phyloP scores from a whole-genome alignment of 306 rosid genomes.

The Rosa lucieae region DNA sequence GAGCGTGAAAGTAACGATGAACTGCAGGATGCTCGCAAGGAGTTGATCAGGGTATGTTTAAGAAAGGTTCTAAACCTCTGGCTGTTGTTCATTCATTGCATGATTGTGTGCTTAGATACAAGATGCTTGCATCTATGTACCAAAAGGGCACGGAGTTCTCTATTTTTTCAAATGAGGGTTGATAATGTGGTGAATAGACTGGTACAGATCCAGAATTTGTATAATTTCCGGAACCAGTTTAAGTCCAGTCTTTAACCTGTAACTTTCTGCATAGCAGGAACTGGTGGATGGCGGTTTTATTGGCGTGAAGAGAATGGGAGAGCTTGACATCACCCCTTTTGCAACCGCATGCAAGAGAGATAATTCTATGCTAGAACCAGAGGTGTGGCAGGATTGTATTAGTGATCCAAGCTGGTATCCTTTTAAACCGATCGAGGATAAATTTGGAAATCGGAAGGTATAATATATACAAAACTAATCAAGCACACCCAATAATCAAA shows the following conservation, averaged over 20 bases:
- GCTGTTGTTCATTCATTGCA: background rate
- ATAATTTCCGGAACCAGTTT: background rate
- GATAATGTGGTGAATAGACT: background rate
- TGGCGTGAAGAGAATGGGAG: slow-evolving; percentile 54
- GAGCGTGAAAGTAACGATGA: slow-evolving; percentile 67
- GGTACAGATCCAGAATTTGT: background rate
- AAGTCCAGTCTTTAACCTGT: background rate
- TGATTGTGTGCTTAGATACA: background rate
- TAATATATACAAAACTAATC: background rate
- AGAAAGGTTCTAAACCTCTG: background rate
- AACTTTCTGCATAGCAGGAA: slow-evolving; percentile 27
- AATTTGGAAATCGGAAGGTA: slow-evolving; percentile 35
- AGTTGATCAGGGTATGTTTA: slow-evolving; percentile 48
- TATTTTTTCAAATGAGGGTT: background rate
- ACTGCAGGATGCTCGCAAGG: slow-evolving; percentile 73
- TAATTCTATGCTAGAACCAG: slow-evolving; percentile 30
- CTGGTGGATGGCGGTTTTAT: slow-evolving; percentile 31
- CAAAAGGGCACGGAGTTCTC: background rate
- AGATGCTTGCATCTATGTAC: background rate
- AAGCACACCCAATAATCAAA: background rate
- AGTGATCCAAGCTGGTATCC: slow-evolving; percentile 68
- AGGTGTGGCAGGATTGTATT: slow-evolving; percentile 49
- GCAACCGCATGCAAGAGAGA: slow-evolving; percentile 37
- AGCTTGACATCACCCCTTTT: slow-evolving; percentile 57
- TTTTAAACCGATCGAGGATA: slow-evolving; percentile 27